Evolutionary conservation across 2,329 filamentous ascomycete species (phyloP), one percentile per base, ranked within the genome.

Genomic region (Microsporum audouinii): DNA sequence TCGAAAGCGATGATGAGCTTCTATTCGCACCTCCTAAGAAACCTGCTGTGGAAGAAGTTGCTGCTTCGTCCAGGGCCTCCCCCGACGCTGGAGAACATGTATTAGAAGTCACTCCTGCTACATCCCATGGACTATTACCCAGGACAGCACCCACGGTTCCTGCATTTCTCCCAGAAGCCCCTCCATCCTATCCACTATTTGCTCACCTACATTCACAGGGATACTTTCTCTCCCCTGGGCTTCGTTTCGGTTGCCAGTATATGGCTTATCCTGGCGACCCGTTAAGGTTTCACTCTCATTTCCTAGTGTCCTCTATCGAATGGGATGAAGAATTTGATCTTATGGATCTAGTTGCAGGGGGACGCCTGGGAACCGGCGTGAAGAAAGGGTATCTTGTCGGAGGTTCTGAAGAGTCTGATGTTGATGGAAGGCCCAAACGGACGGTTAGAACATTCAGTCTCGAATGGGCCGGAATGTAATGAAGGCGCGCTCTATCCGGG

Each of bases 181-280:
- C 76, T 3, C 62, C 72, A 1, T 85, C 84, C 1, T 91, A 89
- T 67, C 84, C 89, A 2, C 78, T 97, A 27, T 96, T 90, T 74
- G 84, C 83, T 39, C 86, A 94, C 71, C 78, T 99, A 31, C 89
- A 96, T 70, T 79, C 81, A 5, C 79, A 82, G 17, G 88, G 88
- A 57, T 96, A 92, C 75, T 97, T 88, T 76, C 85, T 94, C 70
- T 91, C 91, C 60, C 94, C 94, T 0, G 94, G 94, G 6, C 80
- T 99, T 59, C 88, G 94, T 31, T 99, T 99, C 69, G 94, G 94
- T 31, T 95, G 91, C 68, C 85, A 94, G 69, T 96, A 95, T 75
- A 90, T 91, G 67, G 89, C 95, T 3, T 99, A 99, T 69, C 94
- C 94, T 0, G 94, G 94, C 53, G 94, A 99, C 71, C 91, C 94